Evolutionary conservation across 176 grass and related monocot species (phyloP), one percentile per base, ranked within the genome.

Genomic region (Paspalum vaginatum): DNA sequence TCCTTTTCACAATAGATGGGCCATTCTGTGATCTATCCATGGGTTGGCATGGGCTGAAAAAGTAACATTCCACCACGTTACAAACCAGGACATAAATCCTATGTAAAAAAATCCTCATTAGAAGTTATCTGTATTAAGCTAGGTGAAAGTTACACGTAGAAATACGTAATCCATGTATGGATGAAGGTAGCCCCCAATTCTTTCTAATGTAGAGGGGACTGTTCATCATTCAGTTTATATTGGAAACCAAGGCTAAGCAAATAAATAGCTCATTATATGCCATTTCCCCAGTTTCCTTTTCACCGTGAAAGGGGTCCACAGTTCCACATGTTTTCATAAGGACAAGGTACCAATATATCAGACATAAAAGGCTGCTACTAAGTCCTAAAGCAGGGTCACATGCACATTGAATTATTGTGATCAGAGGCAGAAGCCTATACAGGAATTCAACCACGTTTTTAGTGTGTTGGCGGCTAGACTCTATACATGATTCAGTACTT

Each of bases 161-260:
- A 76, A 61, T 49, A 9, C 49, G 27, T 20, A 3, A 44, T 40
- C 7, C 11, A 76, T 89, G 82, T 85, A 85, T 43, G 65, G 40
- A 81, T 51, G 64, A 89, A 70, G 79, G 88, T 90, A 93, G 85
- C 83, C 88, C 91, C 83, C 91, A 85, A 81, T 83, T 85, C 64
- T 88, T 90, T 83, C 91, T 93, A 80, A 32, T 60, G 80, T 71
- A 87, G 57, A 88, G 88, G 65, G 88, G 75, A 85, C 60, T 88
- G 85, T 88, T 88, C 91, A 70, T 90, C 91, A 93, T 81, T 70
- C 73, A 9, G 7, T 90, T 86, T 40, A 20, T 93, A 80, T 93
- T 80, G 88, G 85, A 93, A 84, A 88, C 81, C 8, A 83, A 26
- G 52, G 74, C 27, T 37, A 39, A 72, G 88, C 91, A 93, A 15